A percentile compares a stretch with the other conserved stretches of the same genome.
phyloP scores from a whole-genome alignment of 495 filamentous ascomycete species.

The Bryoglossum gracile region DNA sequence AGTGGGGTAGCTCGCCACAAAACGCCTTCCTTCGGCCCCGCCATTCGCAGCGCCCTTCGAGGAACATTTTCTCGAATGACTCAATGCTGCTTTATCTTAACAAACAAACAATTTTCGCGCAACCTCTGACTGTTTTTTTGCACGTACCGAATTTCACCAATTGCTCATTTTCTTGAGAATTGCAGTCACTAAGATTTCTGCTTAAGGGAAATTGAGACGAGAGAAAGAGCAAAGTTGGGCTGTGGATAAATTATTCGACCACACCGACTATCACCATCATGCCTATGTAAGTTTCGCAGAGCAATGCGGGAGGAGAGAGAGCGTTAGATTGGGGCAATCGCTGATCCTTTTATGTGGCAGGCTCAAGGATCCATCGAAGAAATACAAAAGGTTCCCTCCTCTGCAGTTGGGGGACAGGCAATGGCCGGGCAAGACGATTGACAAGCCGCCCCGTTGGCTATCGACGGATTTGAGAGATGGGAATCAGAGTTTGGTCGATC shows the following conservation, averaged over 20 bases:
- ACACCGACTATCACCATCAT: slow-evolving; percentile 22
- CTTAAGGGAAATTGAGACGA: too few relatives aligned
- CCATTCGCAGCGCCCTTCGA: not conserved
- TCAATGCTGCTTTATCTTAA: too few relatives aligned
- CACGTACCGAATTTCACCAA: too few relatives aligned
- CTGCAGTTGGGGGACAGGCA: slow-evolving; percentile 75
- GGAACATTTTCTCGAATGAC: not conserved
- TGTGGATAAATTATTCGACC: slow-evolving; percentile 15
- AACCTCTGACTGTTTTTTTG: too few relatives aligned
- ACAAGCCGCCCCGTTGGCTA: slow-evolving; percentile 78
- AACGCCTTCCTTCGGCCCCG: slow-evolving; percentile 2
- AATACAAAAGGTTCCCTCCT: slow-evolving; percentile 74
- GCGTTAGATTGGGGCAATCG: too few relatives aligned
- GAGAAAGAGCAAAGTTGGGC: too few relatives aligned
- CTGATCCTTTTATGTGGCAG: too few relatives aligned
- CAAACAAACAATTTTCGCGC: not conserved
- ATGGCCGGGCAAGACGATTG: slow-evolving; percentile 81
- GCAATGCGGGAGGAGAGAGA: too few relatives aligned
- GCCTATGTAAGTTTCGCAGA: slow-evolving; percentile 21
- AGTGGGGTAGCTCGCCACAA: not conserved
- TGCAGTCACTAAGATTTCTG: too few relatives aligned
- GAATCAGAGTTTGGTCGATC: slow-evolving; percentile 81
- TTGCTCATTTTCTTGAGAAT: too few relatives aligned
- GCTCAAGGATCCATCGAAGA: slow-evolving; percentile 90
- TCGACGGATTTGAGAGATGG: slow-evolving; percentile 81